Evolutionary conservation across 257 asterid genomes (phyloP).

Genomic region (Mentha longifolia): DNA sequence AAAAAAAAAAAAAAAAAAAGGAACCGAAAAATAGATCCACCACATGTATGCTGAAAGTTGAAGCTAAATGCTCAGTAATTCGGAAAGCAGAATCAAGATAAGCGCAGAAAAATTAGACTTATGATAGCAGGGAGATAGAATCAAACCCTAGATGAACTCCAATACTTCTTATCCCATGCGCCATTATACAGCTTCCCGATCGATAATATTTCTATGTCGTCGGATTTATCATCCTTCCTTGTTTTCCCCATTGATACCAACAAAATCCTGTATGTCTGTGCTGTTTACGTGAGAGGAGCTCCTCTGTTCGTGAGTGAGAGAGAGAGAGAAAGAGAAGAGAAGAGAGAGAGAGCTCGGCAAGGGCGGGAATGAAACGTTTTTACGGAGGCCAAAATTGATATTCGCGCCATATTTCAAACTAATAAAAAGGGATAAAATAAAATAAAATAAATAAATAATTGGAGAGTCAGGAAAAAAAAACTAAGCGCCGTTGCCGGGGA

Average conservation of each 20-base stretch:
- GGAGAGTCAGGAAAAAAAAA: background rate
- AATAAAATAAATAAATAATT: too few relatives aligned
- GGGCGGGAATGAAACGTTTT: constrained; percentile 52
- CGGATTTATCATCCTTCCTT: constrained; percentile 52
- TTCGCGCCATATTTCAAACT: constrained; percentile 32
- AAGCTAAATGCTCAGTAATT: constrained; percentile 10
- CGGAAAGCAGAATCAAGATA: background rate
- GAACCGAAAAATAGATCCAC: background rate
- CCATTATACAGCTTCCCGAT: constrained; percentile 79
- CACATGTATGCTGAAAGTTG: background rate
- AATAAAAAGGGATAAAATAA: too few relatives aligned
- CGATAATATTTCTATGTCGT: constrained; percentile 71
- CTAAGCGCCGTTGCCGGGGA: constrained; percentile 87
- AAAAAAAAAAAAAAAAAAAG: background rate
- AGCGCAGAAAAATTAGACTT: constrained; percentile 1
- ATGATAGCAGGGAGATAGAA: constrained; percentile 25
- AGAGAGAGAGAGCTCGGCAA: too few relatives aligned
- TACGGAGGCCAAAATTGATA: background rate
- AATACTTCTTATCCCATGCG: constrained; percentile 92
- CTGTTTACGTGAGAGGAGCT: background rate
- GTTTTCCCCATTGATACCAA: constrained; percentile 52
- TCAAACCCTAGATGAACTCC: constrained; percentile 98
- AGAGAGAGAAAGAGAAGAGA: constrained; percentile 15
- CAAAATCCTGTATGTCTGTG: constrained; percentile 3
- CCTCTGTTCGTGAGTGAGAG: background rate